phyloP scores from a whole-genome alignment of 2,329 filamentous ascomycete genomes.

The Teratosphaeria gauchensis region DNA sequence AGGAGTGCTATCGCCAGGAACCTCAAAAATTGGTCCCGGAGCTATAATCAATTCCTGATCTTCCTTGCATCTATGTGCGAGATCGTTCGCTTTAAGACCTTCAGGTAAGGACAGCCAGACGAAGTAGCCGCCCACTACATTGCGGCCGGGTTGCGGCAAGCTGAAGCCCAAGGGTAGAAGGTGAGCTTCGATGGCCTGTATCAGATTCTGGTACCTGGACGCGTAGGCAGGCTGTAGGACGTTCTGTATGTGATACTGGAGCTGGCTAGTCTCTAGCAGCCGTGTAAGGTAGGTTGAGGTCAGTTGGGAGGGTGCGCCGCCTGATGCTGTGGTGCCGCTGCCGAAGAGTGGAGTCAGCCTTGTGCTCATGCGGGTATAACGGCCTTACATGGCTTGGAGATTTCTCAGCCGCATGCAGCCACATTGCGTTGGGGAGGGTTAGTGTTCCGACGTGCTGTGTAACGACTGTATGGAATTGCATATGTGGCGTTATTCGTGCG shows the following conservation, averaged over 20 bases:
- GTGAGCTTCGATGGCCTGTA: constrained; percentile 48
- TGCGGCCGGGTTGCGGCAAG: constrained; percentile 32
- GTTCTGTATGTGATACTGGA: constrained; percentile 45
- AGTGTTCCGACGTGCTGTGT: background rate
- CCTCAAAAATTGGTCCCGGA: constrained; percentile 58
- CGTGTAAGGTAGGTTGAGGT: constrained; percentile 48
- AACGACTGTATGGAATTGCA: background rate
- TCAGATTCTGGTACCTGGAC: constrained; percentile 45
- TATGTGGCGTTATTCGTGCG: too few relatives aligned
- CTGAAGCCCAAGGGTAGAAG: constrained; percentile 55
- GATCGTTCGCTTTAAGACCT: constrained; percentile 42
- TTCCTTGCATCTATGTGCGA: constrained; percentile 48
- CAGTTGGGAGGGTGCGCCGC: constrained; percentile 51
- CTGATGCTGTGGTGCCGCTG: constrained; percentile 49
- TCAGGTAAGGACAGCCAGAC: constrained; percentile 63
- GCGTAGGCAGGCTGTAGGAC: constrained; percentile 49
- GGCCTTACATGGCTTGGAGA: background rate
- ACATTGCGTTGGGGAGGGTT: background rate
- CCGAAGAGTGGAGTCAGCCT: background rate
- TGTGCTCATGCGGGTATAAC: constrained; percentile 1
- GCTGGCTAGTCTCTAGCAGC: constrained; percentile 41
- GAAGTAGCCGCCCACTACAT: constrained; percentile 71
- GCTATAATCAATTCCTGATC: constrained; percentile 61
- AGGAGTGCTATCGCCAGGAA: constrained; percentile 36
- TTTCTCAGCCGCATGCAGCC: background rate